These are phyloP conservation scores for Aspergillus sp. DNA, from an alignment of 2,329 filamentous ascomycete species.

Conservation along the genomic window DNA sequence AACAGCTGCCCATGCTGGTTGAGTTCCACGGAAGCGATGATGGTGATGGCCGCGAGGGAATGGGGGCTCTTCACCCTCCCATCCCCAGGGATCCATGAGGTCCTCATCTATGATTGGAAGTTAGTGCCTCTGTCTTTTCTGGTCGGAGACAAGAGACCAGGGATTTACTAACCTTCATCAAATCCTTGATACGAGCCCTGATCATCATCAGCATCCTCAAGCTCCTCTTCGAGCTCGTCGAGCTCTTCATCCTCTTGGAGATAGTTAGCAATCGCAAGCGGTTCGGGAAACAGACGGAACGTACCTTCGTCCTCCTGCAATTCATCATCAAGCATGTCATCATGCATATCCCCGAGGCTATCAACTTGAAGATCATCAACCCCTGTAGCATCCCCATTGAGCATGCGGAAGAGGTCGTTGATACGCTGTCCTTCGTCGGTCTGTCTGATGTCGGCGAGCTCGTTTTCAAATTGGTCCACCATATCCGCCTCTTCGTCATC, in stretches of 20 bases:
- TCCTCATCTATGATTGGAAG: slow-evolving; percentile 32
- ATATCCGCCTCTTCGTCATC: slow-evolving; percentile 46
- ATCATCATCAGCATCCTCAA: slow-evolving; percentile 45
- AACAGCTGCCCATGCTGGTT: slow-evolving; percentile 64
- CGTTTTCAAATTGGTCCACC: slow-evolving; percentile 43
- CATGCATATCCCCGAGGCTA: slow-evolving; percentile 47
- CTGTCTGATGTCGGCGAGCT: slow-evolving; percentile 40
- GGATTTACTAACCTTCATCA: slow-evolving; percentile 27
- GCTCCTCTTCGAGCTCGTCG: slow-evolving; percentile 45
- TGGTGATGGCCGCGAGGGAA: slow-evolving; percentile 44
- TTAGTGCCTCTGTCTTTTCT: slow-evolving; percentile 26
- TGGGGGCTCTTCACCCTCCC: slow-evolving; percentile 53
- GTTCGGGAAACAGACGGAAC: slow-evolving; percentile 8
- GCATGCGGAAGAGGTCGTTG: slow-evolving; percentile 46
- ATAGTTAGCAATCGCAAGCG: slow-evolving; percentile 16
- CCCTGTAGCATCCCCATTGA: slow-evolving; percentile 41
- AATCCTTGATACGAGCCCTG: slow-evolving; percentile 40
- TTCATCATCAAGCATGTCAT: slow-evolving; percentile 52
- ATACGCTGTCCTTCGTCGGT: slow-evolving; percentile 41
- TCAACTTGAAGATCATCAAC: slow-evolving; percentile 44
- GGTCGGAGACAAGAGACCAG: neutral
- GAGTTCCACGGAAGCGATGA: slow-evolving; percentile 56
- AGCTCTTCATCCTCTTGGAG: slow-evolving; percentile 57
- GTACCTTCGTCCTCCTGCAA: slow-evolving; percentile 57
- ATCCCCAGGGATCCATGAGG: slow-evolving; percentile 47